Conservation (phyloP, 1,139 yeast species). For the Nadsonia starkeyi-henricii region DNA sequence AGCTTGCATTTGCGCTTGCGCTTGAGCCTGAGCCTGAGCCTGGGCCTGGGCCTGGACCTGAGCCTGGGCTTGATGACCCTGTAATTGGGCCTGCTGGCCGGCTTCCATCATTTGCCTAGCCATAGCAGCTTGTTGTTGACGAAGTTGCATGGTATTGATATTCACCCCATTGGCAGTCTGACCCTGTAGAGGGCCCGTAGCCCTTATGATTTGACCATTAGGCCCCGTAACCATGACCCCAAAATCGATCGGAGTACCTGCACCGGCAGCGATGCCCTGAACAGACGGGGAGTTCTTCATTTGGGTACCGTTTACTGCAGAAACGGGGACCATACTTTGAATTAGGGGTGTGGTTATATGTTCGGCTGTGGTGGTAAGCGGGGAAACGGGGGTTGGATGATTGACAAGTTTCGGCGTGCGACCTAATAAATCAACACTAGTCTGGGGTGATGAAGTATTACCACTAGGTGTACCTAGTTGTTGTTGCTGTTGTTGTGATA, state of each 20-base stretch:
- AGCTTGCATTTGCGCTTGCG: background rate
- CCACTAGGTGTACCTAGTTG: background rate
- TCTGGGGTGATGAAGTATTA: slow-evolving; percentile 14
- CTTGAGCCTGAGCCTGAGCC: slow-evolving; percentile 1
- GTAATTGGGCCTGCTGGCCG: slow-evolving; percentile 4
- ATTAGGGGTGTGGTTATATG: slow-evolving; percentile 2
- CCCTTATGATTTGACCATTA: slow-evolving; percentile 15
- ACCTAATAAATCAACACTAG: slow-evolving; percentile 12
- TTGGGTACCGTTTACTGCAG: slow-evolving; percentile 3
- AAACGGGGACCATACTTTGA: slow-evolving; percentile 1
- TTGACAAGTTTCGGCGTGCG: slow-evolving; percentile 20
- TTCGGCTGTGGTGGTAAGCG: slow-evolving; percentile 13
- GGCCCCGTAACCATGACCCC: slow-evolving; percentile 20
- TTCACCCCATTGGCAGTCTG: slow-evolving; percentile 8
- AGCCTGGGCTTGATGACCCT: slow-evolving; percentile 2
- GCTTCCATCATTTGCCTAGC: background rate
- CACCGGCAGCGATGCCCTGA: slow-evolving; percentile 7
- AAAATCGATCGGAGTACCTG: slow-evolving; percentile 16
- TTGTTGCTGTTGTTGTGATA: slow-evolving; percentile 6
- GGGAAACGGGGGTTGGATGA: slow-evolving; percentile 21
- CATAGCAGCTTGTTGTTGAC: slow-evolving; percentile 6
- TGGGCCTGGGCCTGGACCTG: slow-evolving; percentile 3
- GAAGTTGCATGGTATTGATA: slow-evolving; percentile 8
- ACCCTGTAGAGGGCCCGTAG: slow-evolving; percentile 8
- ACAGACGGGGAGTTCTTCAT: background rate